Evolutionary conservation across 2,329 filamentous ascomycete genomes (phyloP), one percentile per base, ranked within the genome.

Genomic region (Onygenales sp.): DNA sequence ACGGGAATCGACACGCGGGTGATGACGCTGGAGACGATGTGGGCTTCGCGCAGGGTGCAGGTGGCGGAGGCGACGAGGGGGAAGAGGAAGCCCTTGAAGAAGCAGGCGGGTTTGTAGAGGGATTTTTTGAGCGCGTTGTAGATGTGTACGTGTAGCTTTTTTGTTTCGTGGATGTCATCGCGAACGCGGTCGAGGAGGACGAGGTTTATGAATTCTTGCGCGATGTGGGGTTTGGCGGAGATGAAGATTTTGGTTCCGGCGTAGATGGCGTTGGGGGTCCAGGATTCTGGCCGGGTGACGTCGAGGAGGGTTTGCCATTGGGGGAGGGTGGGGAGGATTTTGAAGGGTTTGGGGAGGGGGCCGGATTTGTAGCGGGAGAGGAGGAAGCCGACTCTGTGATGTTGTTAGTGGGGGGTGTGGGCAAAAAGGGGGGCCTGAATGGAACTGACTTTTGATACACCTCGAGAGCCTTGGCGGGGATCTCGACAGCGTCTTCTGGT

Each of bases 261-360:
- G 69, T 89, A 95, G 61, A 86, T 82, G 46, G 89, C 85, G 64
- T 95, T 90, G 17, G 89, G 76, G 1, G 89, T 89, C 83, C 83
- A 86, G 56, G 73, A 73, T 56, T 93, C 86, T 4, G 92, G 91
- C 33, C 84, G 80, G n/a, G 90, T 95, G 53, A 95, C 82, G 58
- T 84, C 78, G 61, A 95, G 81, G 39, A 95, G 87, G 17, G 89
- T 87, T 66, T 93, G 88, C 90, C 91, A 97, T 63, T 93, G 83
- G 7, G 90, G 90, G 11, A 97, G 82, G 0, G 90, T 91, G 2
- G 93, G 93, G 7, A 98, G 80, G 59, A 97, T 90, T 72, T 97
- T 97, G 79, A 98, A 95, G 0, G 92, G 92, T 72, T 98, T 98
- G 17, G 93, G 93, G 35, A 98, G 79, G 60, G 92, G 92, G n/a